Evolutionary conservation across 495 filamentous ascomycete genomes (phyloP), one percentile per base, ranked within the genome.

Genomic region (Acidomyces sp.): DNA sequence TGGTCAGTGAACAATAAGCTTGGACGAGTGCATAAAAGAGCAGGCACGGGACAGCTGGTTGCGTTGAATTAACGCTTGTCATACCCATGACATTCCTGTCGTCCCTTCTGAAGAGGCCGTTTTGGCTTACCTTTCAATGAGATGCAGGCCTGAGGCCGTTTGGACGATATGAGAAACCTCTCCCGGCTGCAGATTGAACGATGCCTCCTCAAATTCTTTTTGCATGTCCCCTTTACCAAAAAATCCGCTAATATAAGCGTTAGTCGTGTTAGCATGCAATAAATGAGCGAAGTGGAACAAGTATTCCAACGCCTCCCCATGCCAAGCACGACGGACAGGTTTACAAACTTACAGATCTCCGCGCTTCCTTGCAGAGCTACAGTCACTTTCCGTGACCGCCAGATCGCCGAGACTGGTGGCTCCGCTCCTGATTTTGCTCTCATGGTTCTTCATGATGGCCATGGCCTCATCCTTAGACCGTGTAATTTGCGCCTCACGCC

Each of bases 141-240:
- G 71, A 69, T 97, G 90, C 45, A 95, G 64, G 2, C 90, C 90
- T 18, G 84, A 93, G n/a, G 84, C 85, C 3, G 88, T 94, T 55
- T 93, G 80, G 0, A 95, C 82, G 20, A 93, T 65, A 16, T 68
- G 62, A 55, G 85, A 93, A 41, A 97, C 74, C 58, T 95, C 77
- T 16, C 85, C 85, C 0, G 77, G 77, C 56, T 85, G 73, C 23
- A 97, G 63, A 11, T 76, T 76, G 64, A 96, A 96, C 3, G 88
- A 80, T 0, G 86, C 85, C 22, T 94, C 85, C 60, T 96, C 90
- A 49, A 97, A 97, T 62, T 96, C 90, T 67, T 88, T 93, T 55
- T 97, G 90, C 90, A 97, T 97, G 52, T 97, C 90, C 4, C 84
- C 81, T 41, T 64, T 75, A 17, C 84, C 85, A 55, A 97, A 97